Evolutionary conservation across 805 yeast species (phyloP), one percentile per base, ranked within the genome.

Genomic region (Zygotorulaspora chibaensis): DNA sequence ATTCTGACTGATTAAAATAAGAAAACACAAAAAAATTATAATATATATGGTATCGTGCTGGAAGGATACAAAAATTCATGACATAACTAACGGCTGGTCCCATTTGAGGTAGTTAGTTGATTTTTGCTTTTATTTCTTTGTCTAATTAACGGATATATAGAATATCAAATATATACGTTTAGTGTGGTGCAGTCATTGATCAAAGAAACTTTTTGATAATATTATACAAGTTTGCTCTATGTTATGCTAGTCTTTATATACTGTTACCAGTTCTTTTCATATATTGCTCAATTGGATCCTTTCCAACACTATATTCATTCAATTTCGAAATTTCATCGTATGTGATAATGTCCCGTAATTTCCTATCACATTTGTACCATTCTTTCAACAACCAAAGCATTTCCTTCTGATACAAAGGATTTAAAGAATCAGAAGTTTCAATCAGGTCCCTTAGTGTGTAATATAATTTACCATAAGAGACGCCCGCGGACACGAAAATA

Each of bases 361-460:
- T 77, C 56, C 81, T 76, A 55, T 85, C 91, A 29, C 72, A 71
- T 38, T 72, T 65, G 62, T 80, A 84, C 93, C 93, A 85, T 18
- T 62, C 70, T 56, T 81, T 72, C 45, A 85, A 79, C 60, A 85
- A 69, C 64, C 79, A 78, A 4, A 71, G 63, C 81, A 84, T 79
- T 61, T 84, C 90, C 46, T 67, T 67, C 45, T 74, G 72, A 53
- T 79, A 81, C 16, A 62, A 51, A 1, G 75, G 75, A 11, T 72
- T 66, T 50, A 74, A 73, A n/a, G 72, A 57, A 53, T 80, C 84
- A 29, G 76, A 74, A 35, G 82, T 76, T 49, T 81, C 87, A 50
- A 83, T 75, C 43, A 84, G 62, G 28, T 80, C 83, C 55, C 74
- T 81, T 57, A 85, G 61, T 20, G 76, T 74, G 56, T 80, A 82